A percentile compares a stretch with the other conserved stretches of the same genome.
Evolutionary conservation across 116 monocot genomes (phyloP).

Genomic region (Posidonia oceanica): DNA sequence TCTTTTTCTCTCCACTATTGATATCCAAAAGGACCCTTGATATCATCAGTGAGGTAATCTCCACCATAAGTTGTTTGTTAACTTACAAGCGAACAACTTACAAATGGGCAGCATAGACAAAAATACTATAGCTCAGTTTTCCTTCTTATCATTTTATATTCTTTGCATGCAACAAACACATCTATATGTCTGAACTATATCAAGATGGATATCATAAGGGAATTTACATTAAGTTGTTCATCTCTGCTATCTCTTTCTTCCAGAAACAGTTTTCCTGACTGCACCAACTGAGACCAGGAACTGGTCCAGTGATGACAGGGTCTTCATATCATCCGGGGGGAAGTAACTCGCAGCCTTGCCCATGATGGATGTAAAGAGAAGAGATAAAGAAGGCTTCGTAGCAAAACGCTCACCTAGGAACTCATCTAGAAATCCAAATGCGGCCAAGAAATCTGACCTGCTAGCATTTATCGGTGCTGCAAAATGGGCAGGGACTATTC

Average conservation of each 20-base stretch:
- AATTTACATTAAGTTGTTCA: neutral
- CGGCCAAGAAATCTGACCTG: constrained; percentile 67
- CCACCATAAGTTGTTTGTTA: too few species aligned
- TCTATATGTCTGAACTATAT: too few species aligned
- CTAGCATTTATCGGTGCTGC: constrained; percentile 72
- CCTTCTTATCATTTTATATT: too few species aligned
- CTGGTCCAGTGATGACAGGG: constrained; percentile 77
- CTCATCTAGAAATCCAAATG: constrained; percentile 82
- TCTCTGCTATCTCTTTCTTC: constrained; percentile 22
- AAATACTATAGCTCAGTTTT: too few species aligned
- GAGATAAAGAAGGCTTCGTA: constrained; percentile 43
- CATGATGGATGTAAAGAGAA: constrained; percentile 68
- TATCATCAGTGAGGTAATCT: too few species aligned
- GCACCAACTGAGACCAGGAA: constrained; percentile 90
- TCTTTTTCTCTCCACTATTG: too few species aligned
- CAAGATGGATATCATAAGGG: neutral
- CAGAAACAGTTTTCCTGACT: constrained; percentile 89
- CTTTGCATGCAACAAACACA: too few species aligned
- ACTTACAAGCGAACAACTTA: too few species aligned
- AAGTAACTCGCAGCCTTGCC: constrained; percentile 83
- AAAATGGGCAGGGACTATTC: constrained; percentile 93
- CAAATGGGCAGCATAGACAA: too few species aligned
- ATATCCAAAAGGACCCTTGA: too few species aligned
- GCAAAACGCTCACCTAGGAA: constrained; percentile 34
- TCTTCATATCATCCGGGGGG: constrained; percentile 97